These are phyloP conservation scores for Mallotus repandus DNA, from an alignment of 441 rosid species.

Conservation along the genomic window DNA sequence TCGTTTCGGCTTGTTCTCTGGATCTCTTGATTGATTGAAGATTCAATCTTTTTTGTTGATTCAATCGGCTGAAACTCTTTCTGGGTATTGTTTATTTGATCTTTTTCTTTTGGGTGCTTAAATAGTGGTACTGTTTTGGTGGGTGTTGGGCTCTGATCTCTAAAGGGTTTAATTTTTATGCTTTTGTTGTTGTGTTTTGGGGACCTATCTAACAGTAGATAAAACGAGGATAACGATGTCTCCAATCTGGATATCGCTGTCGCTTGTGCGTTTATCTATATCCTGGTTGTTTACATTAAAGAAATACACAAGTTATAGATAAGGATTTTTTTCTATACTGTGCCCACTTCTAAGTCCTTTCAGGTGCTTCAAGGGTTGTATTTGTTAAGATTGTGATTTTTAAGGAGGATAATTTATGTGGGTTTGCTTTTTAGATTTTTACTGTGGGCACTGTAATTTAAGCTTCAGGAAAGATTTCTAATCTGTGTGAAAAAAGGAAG, in stretches of 20 bases:
- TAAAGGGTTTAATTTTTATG: constrained; percentile 42
- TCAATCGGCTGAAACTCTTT: constrained; percentile 9
- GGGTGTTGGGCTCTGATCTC: constrained; percentile 62
- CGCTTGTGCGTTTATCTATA: constrained; percentile 37
- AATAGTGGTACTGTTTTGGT: constrained; percentile 23
- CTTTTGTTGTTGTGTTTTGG: constrained; percentile 61
- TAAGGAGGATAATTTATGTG: neutral
- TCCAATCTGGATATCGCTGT: constrained; percentile 40
- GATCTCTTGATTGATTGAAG: neutral
- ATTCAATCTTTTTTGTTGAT: neutral
- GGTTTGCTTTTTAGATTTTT: neutral
- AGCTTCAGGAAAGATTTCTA: neutral
- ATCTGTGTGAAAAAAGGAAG: constrained; percentile 5
- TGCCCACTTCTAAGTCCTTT: constrained; percentile 11
- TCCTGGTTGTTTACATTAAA: constrained; percentile 27
- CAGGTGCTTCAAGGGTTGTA: neutral
- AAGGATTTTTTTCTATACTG: neutral
- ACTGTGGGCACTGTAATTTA: constrained; percentile 8
- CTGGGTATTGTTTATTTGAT: constrained; percentile 5
- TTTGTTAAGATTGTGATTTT: constrained; percentile 1
- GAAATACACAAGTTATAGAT: constrained; percentile 7
- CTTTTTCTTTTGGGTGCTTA: constrained; percentile 10
- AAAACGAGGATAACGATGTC: constrained; percentile 37
- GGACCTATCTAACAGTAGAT: constrained; percentile 40
- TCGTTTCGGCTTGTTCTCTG: constrained; percentile 25